Evolutionary conservation across 345 rosid species (phyloP), one percentile per base, ranked within the genome.

Genomic region (Pistacia vera): DNA sequence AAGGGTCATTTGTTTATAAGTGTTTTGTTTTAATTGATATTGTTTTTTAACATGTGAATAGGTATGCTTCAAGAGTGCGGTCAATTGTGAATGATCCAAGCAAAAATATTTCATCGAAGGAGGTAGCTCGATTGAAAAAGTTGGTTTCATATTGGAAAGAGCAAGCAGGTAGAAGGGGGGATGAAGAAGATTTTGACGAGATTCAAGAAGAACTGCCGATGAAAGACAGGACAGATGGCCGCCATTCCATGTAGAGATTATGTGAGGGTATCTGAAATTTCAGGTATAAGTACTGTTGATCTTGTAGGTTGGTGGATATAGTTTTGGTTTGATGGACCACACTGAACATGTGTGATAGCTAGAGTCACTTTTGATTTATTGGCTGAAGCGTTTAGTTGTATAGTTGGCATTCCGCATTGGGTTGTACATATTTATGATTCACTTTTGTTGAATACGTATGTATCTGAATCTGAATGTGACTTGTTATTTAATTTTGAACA

Each of bases 61-160:
- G 98, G 79, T 95, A 95, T 74, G 98, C 99, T 4, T 92, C 99
- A 63, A 90, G 99, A 78, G 99, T 95, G 64, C 85, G 97, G 61
- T 88, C 97, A 17, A 93, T 93, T 28, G 89, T 91, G 71, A 96
- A 96, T 81, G 99, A 93, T 79, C 93, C 98, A 7, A 92, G 88
- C 83, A 92, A 92, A 85, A 92, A 96, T 78, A 77, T 93, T 41
- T 86, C 92, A 4, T 92, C 99, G 0, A 96, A 93, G 84, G 98
- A 96, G 76, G 89, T 96, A 65, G 85, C 88, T 67, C 92, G 97
- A 44, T 72, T 96, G 91, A 93, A 92, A 79, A 96, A 91, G 76
- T 41, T 93, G 82, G 95, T 92, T 33, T 87, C 91, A 6, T 88
- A 90, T 64, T 91, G 99, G 97, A 96, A 92, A 75, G 97, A 92